Evolutionary conservation across 768 basidiomycete genomes (phyloP).

Genomic region (Rhodotorula graminis): DNA sequence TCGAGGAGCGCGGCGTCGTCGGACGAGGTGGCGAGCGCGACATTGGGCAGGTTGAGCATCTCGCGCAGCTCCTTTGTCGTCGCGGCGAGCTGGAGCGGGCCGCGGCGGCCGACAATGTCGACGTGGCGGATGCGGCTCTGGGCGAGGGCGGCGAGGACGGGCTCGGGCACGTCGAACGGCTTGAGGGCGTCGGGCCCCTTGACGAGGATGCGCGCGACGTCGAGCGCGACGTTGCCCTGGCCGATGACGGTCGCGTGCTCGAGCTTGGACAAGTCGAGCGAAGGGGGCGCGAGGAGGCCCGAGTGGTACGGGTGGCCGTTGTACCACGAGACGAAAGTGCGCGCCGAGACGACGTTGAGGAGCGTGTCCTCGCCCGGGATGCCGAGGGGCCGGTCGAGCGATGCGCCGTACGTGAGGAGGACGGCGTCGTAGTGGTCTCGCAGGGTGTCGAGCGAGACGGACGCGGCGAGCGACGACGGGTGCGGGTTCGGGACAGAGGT

Average conservation of each 20-base stretch:
- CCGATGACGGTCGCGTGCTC: constrained; percentile 79
- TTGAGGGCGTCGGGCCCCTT: constrained; percentile 60
- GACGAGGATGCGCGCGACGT: constrained; percentile 83
- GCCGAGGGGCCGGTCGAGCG: constrained; percentile 57
- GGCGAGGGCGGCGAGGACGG: constrained; percentile 64
- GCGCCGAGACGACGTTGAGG: constrained; percentile 63
- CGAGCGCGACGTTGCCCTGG: constrained; percentile 90
- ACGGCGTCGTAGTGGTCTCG: constrained; percentile 74
- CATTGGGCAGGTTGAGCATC: constrained; percentile 62
- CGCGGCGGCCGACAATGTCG: constrained; percentile 76
- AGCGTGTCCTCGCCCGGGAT: constrained; percentile 50
- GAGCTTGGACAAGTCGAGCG: constrained; percentile 57
- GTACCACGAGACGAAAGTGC: constrained; percentile 92
- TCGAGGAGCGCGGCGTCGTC: constrained; percentile 42
- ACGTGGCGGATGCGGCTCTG: constrained; percentile 66
- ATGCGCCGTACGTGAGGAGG: constrained; percentile 79
- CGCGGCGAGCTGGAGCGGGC: constrained; percentile 81
- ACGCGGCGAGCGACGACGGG: constrained; percentile 39
- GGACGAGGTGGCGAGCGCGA: constrained; percentile 53
- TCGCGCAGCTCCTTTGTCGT: constrained; percentile 91
- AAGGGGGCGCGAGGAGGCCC: constrained; percentile 48
- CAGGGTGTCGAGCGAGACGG: constrained; percentile 61
- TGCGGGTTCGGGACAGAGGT: constrained; percentile 51
- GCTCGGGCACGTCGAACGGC: constrained; percentile 70
- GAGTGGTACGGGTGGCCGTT: constrained; percentile 71